Conservation (phyloP, 208 protist species). For the Endotrypanum monterogeii region DNA sequence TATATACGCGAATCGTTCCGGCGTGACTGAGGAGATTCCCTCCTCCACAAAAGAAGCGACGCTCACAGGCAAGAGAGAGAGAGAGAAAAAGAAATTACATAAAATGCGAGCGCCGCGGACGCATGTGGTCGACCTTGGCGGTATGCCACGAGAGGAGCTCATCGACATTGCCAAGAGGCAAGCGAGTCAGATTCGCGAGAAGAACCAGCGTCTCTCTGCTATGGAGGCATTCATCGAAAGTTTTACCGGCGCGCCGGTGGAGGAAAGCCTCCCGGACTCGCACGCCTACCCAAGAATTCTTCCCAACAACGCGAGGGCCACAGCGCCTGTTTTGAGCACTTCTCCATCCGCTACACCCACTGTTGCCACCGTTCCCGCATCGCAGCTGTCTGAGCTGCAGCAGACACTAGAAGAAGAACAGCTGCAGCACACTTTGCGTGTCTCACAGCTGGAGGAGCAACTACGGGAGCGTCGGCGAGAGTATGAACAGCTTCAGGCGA, state of each 20-base stretch:
- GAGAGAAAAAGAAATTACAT: neutral
- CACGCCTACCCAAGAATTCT: neutral
- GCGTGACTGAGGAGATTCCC: neutral
- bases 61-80: neutral
- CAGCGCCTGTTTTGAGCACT: neutral
- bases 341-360: neutral
- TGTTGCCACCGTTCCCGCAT: slow-evolving; percentile 1
- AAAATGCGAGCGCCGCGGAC: slow-evolving; percentile 35
- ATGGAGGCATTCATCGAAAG: slow-evolving; percentile 53
- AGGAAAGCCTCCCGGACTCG: slow-evolving; percentile 13
- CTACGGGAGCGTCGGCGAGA: slow-evolving; percentile 28
- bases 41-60: neutral
- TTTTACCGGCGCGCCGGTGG: slow-evolving; percentile 29
- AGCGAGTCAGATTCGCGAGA: slow-evolving; percentile 50
- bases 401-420: slow-evolving; percentile 40
- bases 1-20: neutral
- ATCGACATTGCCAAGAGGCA: slow-evolving; percentile 69
- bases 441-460: slow-evolving; percentile 42
- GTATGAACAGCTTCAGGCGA: slow-evolving; percentile 29
- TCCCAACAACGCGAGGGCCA: neutral
- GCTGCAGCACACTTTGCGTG: slow-evolving; percentile 23
- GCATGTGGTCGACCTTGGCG: slow-evolving; percentile 52
- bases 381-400: slow-evolving; percentile 23
- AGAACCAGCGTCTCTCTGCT: slow-evolving; percentile 45
- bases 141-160: slow-evolving; percentile 56